Conservation (phyloP, 495 filamentous ascomycete genomes). For the Symbiotaphrina buchneri region DNA sequence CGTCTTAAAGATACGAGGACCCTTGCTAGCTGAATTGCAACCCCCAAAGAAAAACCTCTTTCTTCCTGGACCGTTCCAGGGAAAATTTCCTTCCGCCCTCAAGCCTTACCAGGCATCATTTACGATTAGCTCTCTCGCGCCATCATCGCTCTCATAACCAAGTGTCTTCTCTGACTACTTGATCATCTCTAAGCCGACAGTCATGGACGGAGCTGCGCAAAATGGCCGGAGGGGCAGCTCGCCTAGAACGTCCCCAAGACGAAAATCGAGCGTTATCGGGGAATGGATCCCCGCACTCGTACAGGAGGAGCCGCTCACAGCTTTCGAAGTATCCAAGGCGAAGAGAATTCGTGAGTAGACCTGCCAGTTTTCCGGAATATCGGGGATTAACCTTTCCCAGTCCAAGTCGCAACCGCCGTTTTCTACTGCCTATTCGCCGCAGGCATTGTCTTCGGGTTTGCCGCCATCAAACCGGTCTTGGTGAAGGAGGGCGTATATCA, state of each 20-base stretch:
- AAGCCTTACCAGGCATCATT: no score
- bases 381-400: no score
- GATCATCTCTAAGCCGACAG: no score
- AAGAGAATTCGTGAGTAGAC: conserved; percentile 3
- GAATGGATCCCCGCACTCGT: conserved; percentile 11
- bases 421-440: conserved; percentile 67
- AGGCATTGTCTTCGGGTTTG: conserved; percentile 65
- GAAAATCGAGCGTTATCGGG: conserved; percentile 18
- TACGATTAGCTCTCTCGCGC: no score
- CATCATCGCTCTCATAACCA: conserved; percentile 1
- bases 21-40: no score
- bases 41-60: no score
- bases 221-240: conserved; percentile 4
- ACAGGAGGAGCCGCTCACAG: conserved; percentile 13
- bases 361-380: no score
- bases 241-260: conserved; percentile 7
- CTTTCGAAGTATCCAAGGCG: conserved; percentile 8
- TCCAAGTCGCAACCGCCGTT: conserved; percentile 40
- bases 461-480: conserved; percentile 63
- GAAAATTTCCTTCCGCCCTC: no score
- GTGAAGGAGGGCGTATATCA: conserved; percentile 54
- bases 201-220: conserved; percentile 1
- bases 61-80: no score
- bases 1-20: no score
- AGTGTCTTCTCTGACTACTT: conserved; percentile 1